Base-by-base conservation (phyloP, 768 basidiomycete genomes). In the Termitomyces sp. region DNA sequence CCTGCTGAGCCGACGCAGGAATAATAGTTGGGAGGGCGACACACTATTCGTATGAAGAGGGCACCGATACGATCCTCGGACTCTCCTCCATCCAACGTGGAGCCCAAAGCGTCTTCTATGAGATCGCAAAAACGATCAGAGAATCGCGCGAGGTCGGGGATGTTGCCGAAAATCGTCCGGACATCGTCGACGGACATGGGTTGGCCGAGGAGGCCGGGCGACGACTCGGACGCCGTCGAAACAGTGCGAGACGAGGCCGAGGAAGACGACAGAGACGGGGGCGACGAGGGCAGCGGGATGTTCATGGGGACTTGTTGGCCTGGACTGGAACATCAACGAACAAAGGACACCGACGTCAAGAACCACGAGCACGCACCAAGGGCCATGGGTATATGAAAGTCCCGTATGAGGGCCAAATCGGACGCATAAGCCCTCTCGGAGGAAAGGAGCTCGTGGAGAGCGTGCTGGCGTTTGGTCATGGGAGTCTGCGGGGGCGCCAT, bases 391-490 rank as follows among this genome's bases (percentile, higher is more conserved):
- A 92, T 84, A 62, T 93, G 86, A 26, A 92, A 78, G 58, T 89
- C 85, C 53, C 85, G 78, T 60, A 93, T 83, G 53, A 92, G 74
- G 15, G 85, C 86, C 28, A 94, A 75, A 75, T 93, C 91, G n/a
- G 84, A 84, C 12, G 91, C 86, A 69, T 92, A 92, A 1, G 88
- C 86, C 28, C 87, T 77, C 65, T 94, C 91, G 21, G 88, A 89
- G 11, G 86, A 82, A 45, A 93, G 77, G 28, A 94, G 71, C 61
- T 94, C 91, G 50, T 83, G 80, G 21, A 93, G 73, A 9, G 90
- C 90, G 67, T 93, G 87, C 23, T 83, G 78, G 38, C 91, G 81
- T 71, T 92, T 92, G 28, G 85, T 79, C 64, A 83, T 74, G 21
- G 70, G 64, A n/a, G 72, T 65, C 12, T 67, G 64, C 38, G 57